phyloP scores from a whole-genome alignment of 2,329 filamentous ascomycete genomes.

The Scedosporium boydii region DNA sequence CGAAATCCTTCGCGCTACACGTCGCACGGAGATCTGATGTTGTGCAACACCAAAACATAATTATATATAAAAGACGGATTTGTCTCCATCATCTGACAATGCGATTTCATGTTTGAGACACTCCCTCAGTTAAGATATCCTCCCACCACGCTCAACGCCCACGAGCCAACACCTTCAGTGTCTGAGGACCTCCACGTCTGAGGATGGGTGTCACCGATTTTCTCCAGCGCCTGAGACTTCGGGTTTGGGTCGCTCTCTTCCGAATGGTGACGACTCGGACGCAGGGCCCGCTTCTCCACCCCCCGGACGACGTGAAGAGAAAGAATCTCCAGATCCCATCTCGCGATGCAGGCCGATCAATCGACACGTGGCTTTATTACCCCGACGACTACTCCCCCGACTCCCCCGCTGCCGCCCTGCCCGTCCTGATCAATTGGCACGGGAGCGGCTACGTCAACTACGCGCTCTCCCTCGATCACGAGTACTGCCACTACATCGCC shows the following conservation, averaged over 20 bases:
- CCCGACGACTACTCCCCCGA: conserved; percentile 5
- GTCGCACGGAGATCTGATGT: too few species aligned
- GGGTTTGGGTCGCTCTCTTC: background rate
- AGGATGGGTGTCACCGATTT: background rate
- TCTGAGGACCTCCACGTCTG: background rate
- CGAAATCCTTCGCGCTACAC: background rate
- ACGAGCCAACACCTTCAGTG: background rate
- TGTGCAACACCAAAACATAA: too few species aligned
- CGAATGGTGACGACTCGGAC: background rate
- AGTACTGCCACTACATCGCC: background rate
- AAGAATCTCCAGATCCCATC: conserved; percentile 17
- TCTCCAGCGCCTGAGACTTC: background rate
- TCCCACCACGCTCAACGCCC: background rate
- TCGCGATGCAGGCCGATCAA: conserved; percentile 15
- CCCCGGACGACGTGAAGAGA: background rate
- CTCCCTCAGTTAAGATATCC: background rate
- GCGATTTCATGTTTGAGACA: background rate
- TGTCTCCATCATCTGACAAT: too few species aligned
- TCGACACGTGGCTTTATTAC: conserved; percentile 19
- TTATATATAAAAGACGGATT: too few species aligned
- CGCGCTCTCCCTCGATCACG: background rate
- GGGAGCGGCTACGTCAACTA: background rate
- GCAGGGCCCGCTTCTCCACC: background rate
- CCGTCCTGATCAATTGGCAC: conserved; percentile 1
- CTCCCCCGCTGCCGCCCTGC: background rate